Evolutionary conservation across 441 rosid species (phyloP).

Genomic region (Brassica hybrid): DNA sequence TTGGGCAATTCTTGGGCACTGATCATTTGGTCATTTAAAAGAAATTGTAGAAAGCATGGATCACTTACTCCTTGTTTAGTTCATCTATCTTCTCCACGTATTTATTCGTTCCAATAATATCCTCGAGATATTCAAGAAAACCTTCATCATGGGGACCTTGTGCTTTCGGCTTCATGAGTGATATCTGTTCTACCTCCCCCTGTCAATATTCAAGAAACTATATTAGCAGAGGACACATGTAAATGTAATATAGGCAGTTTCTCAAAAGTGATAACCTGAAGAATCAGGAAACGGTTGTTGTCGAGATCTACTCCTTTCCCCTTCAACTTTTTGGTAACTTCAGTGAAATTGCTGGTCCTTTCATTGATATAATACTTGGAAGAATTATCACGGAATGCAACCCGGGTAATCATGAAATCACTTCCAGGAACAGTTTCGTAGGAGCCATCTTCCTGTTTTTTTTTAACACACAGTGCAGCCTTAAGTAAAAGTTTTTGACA

Average conservation of each 20-base stretch:
- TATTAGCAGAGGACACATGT: constrained; percentile 9
- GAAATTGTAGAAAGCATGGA: constrained; percentile 15
- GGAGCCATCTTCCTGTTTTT: constrained; percentile 71
- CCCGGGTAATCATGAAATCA: constrained; percentile 89
- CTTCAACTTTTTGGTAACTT: constrained; percentile 86
- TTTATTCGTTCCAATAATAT: constrained; percentile 92
- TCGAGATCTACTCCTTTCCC: constrained; percentile 97
- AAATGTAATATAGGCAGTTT: constrained; percentile 2
- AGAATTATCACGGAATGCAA: constrained; percentile 92
- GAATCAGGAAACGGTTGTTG: constrained; percentile 95
- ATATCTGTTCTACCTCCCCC: constrained; percentile 99
- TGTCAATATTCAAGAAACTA: constrained; percentile 44
- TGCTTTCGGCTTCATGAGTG: constrained; percentile 95
- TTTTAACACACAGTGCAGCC: neutral
- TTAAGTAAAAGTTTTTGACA: neutral
- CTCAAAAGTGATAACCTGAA: constrained; percentile 63
- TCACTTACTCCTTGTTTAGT: constrained; percentile 76
- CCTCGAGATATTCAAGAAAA: constrained; percentile 94
- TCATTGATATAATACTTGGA: constrained; percentile 91
- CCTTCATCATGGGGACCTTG: constrained; percentile 99
- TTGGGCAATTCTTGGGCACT: constrained; percentile 9
- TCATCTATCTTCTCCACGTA: constrained; percentile 94
- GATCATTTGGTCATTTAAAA: constrained; percentile 7
- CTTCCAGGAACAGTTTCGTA: constrained; percentile 87
- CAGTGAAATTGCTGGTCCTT: constrained; percentile 87